Base-by-base conservation (phyloP, 768 basidiomycete species). In the Dioszegia aurantiaca region DNA sequence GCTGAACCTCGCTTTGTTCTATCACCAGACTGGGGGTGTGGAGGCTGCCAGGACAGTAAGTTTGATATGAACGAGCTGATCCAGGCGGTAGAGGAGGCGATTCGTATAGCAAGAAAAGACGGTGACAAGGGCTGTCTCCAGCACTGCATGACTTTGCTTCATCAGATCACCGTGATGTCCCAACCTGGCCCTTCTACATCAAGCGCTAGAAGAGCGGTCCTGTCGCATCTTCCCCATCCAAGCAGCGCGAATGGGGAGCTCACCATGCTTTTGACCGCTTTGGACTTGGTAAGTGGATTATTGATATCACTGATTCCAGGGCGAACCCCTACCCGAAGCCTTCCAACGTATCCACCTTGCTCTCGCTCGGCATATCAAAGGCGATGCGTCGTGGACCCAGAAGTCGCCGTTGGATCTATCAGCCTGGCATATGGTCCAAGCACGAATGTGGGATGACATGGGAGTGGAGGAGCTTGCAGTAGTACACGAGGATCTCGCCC, bases 1-100 rank as follows among this genome's bases (percentile, higher is more conserved):
- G 9, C 56, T 78, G 0, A 74, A 74, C 56, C 66, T 77, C n/a
- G 77, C 77, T 21, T 56, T 61, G 5, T 73, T 70, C 41, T 68
- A 72, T 26, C 70, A 70, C 42, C 56, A 65, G 26, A 73, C 71
- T 10, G 73, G 75, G 0, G 75, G 75, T 2, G n/a, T 70, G 5
- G 65, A 68, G 14, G 54, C 64, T 11, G 73, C 75, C 4, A 58
- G 43, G 39, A 33, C 64, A n/a, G 74, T 73, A 28, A 61, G 69
- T 62, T 11, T 52, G 43, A 21, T 14, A 1, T 26, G 5, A 37
- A 21, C 36, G 37, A 46, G 48, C 16, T 19, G 14, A 40, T 1
- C 4, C 19, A 77, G 71, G 61, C 64, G 12, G 48, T 74, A 4
- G 67, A 75, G 19, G 77, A 78, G 56, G 74, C 75, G 17, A 74